Evolutionary conservation across 495 filamentous ascomycete species (phyloP).

Genomic region (Talaromyces ruber): DNA sequence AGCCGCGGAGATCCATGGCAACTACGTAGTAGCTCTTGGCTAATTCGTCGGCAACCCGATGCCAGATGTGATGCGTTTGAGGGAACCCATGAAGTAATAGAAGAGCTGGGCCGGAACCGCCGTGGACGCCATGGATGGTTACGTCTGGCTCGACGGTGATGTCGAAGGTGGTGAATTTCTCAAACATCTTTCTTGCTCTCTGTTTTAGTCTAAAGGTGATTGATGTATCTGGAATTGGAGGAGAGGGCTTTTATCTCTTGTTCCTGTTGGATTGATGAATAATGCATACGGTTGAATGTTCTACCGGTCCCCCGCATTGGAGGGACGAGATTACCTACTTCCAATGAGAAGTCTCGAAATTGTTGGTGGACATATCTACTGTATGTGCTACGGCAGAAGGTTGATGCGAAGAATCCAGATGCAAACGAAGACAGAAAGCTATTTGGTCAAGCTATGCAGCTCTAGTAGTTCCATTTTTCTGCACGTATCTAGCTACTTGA

Average conservation of each 20-base stretch:
- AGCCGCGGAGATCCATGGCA: slow-evolving; percentile 29
- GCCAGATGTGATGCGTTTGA: slow-evolving; percentile 31
- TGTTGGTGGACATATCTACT: not conserved
- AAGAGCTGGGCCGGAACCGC: slow-evolving; percentile 20
- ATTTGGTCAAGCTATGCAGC: not conserved
- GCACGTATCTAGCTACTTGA: not conserved
- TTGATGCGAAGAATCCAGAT: not conserved
- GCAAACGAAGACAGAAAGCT: not conserved
- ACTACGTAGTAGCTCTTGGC: slow-evolving; percentile 20
- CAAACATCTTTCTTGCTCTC: not conserved
- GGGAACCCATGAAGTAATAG: slow-evolving; percentile 33
- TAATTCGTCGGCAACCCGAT: slow-evolving; percentile 18
- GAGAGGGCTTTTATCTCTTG: not conserved
- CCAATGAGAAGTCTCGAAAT: not conserved
- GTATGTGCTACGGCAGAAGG: not conserved
- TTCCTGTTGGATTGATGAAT: not conserved
- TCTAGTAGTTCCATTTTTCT: not conserved
- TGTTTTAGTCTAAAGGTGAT: not conserved
- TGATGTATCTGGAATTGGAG: not conserved
- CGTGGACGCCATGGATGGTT: slow-evolving; percentile 20
- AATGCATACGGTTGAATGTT: not conserved
- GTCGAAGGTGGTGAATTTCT: slow-evolving; percentile 3
- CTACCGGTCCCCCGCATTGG: not conserved
- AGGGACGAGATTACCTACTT: not conserved
- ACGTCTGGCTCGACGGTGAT: slow-evolving; percentile 10